Base-by-base conservation (phyloP, 805 yeast species). In the Candida patagonica region DNA sequence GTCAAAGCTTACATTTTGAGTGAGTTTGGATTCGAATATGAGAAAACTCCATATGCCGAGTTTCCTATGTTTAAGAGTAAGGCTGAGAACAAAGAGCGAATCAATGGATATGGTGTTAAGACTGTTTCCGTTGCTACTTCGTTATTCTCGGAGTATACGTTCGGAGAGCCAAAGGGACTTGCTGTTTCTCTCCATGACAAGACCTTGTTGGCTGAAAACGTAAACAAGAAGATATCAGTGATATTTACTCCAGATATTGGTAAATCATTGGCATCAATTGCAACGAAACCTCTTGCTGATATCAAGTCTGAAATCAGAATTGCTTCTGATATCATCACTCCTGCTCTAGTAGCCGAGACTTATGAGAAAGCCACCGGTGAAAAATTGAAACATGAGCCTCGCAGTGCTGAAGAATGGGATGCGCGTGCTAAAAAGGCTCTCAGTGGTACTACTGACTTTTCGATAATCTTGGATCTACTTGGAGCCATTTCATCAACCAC, bases 1-100 rank as follows among this genome's bases (percentile, higher is more conserved):
- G 73, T 75, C 37, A 68, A 70, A 51, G 52, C 74, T 25, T 76
- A 66, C 59, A 68, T 76, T 46, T 80, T 81, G 24, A 70, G 79
- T 2, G 81, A 76, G 49, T 78, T 71, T 49, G 86, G 84, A 30
- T 49, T 63, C 17, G 75, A 74, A 40, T 35, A 42, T 31, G 37
- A 41, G 27, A 22, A 27, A 22, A 29, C 33, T 16, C 37, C 30
- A 6, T 38, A 32, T n/a, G 22, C 16, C 24, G 13, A 25, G 22
- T 36, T 31, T 12, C 5, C 35, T 15, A 4, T 8, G 5, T 37
- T 45, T 13, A 40, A 34, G 8, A 13, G 24, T 24, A 52, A 54
- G 48, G 23, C 27, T 15, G 44, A 25, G 21, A 38, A 31, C 26
- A 39, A 41, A 6, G 44, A 26, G 10, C 30, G 41, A 10, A 57